A percentile compares a stretch with the other conserved stretches of the same genome.
Conservation (phyloP, 192 early-diverging fungal species). For the Coemansia pectinata region DNA sequence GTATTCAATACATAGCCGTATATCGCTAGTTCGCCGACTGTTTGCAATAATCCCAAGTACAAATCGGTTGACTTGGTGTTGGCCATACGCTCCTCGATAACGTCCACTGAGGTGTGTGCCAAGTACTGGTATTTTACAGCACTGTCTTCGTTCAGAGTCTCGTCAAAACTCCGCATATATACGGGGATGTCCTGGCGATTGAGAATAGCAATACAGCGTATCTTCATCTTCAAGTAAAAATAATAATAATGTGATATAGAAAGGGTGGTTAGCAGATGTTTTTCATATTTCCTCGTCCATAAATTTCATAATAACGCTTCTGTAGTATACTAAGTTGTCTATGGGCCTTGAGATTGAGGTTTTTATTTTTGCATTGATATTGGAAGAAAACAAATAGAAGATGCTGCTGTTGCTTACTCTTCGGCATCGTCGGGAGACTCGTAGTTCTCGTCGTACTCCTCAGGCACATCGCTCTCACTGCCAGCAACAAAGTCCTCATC, state of each 20-base stretch:
- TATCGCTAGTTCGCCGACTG: conserved; percentile 88
- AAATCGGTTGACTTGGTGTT: conserved; percentile 66
- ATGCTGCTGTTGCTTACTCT: conserved; percentile 2
- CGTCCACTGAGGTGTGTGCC: conserved; percentile 88
- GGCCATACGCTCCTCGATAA: conserved; percentile 67
- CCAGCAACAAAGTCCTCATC: conserved; percentile 90
- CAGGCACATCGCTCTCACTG: conserved; percentile 73
- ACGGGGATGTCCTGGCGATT: conserved; percentile 80
- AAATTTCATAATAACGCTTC: not conserved
- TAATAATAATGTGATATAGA: not conserved
- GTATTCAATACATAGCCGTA: conserved; percentile 92
- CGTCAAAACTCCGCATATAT: conserved; percentile 79
- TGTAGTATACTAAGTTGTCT: not conserved
- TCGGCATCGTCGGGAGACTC: conserved; percentile 35
- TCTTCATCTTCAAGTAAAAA: conserved; percentile 16
- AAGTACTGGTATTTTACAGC: conserved; percentile 89
- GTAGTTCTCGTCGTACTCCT: conserved; percentile 77
- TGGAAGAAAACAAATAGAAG: not conserved
- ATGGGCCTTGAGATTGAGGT: not conserved
- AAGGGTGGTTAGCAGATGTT: no score
- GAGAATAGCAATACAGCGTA: conserved; percentile 38
- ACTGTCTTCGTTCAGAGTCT: conserved; percentile 53
- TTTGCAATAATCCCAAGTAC: conserved; percentile 85
- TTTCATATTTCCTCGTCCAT: not conserved
- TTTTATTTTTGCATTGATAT: not conserved